phyloP scores from a whole-genome alignment of 495 filamentous ascomycete genomes.

The Aspergillus bertholletiae region DNA sequence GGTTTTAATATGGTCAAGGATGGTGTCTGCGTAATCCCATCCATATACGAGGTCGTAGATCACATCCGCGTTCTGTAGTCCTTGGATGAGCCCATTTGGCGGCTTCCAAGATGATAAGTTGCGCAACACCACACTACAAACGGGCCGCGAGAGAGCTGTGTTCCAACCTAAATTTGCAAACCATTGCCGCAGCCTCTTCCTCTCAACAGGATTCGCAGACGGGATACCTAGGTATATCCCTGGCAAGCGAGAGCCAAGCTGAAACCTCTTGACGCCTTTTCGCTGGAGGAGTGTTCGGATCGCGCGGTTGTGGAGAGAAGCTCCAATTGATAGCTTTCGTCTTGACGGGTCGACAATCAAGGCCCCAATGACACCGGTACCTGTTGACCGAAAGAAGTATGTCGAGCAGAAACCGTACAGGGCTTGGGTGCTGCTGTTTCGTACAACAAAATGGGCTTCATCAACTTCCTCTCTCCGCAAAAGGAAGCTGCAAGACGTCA shows the following conservation, averaged over 20 bases:
- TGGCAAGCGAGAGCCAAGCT: conserved; percentile 74
- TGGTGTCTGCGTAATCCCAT: conserved; percentile 67
- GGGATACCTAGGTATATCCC: conserved; percentile 79
- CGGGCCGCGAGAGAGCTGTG: conserved; percentile 55
- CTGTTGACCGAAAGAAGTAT: conserved; percentile 67
- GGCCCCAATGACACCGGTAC: conserved; percentile 73
- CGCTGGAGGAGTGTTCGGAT: conserved; percentile 66
- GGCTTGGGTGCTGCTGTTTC: conserved; percentile 83
- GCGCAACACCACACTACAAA: conserved; percentile 62
- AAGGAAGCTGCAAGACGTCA: conserved; percentile 73
- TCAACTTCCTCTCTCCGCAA: conserved; percentile 63
- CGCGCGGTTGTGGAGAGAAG: conserved; percentile 78
- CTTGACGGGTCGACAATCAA: conserved; percentile 80
- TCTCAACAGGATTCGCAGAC: conserved; percentile 51
- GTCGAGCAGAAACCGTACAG: conserved; percentile 88
- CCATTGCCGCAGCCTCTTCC: conserved; percentile 60
- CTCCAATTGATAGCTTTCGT: conserved; percentile 80
- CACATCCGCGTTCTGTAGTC: conserved; percentile 61
- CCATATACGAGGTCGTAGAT: conserved; percentile 73
- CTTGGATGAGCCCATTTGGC: conserved; percentile 68
- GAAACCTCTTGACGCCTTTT: conserved; percentile 67
- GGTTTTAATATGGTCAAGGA: conserved; percentile 71
- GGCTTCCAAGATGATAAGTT: conserved; percentile 70
- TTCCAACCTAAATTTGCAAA: conserved; percentile 72
- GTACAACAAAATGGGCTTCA: conserved; percentile 83